These are phyloP conservation scores for Cryptosporidium sp. DNA, from an alignment of 169 alveolate species.

Conservation along the genomic window DNA sequence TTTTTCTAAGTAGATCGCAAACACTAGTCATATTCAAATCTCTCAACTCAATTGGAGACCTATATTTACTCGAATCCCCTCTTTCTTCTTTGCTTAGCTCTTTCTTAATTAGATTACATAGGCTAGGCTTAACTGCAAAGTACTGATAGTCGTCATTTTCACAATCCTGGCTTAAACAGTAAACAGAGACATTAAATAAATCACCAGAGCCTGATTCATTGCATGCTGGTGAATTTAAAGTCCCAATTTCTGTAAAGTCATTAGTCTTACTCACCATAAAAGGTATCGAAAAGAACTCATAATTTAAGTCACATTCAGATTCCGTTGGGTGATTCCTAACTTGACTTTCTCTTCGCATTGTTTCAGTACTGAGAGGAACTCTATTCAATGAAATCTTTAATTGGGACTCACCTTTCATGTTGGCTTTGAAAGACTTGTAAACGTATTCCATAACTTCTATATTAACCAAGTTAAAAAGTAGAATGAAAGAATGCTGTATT, in stretches of 20 bases:
- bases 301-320: not conserved
- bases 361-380: not conserved
- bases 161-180: not conserved
- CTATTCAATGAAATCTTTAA: not conserved
- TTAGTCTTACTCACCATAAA: not conserved
- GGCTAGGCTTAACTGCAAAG: not conserved
- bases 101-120: not conserved
- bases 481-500: constrained; percentile 22
- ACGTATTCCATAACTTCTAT: constrained; percentile 3
- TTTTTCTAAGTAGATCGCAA: not conserved
- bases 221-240: not conserved
- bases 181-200: not conserved
- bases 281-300: constrained; percentile 1
- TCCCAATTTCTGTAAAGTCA: too few relatives aligned
- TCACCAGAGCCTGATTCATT: not conserved
- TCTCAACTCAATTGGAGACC: not conserved
- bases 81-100: not conserved
- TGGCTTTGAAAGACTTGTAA: not conserved
- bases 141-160: constrained; percentile 52
- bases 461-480: constrained; percentile 44
- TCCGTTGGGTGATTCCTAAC: not conserved
- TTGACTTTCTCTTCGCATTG: not conserved
- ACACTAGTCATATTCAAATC: not conserved
- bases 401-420: not conserved
- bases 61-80: not conserved